These are phyloP conservation scores for Lecanicillium sp. DNA, from an alignment of 2,329 filamentous ascomycete genomes.

Conservation along the genomic window DNA sequence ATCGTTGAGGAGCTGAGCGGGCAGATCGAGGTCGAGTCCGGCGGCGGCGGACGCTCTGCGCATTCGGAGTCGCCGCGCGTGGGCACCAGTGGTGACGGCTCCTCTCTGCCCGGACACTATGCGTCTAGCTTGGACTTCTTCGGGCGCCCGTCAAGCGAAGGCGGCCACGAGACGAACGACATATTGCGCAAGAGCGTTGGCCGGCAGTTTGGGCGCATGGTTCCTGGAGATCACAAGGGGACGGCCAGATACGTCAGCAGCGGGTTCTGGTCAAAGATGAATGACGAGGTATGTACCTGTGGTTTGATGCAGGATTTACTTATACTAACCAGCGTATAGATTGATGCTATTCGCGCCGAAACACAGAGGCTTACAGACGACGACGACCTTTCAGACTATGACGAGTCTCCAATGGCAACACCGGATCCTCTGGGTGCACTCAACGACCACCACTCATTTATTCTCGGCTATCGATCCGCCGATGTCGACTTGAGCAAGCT, in stretches of 20 bases:
- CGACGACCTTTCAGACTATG: conserved; percentile 50
- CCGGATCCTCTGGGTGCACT: conserved; percentile 25
- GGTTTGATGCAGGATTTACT: background rate
- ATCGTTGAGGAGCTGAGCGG: conserved; percentile 66
- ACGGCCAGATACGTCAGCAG: conserved; percentile 70
- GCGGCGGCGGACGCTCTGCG: conserved; percentile 22
- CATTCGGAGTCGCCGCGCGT: conserved; percentile 18
- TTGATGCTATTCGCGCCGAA: conserved; percentile 41
- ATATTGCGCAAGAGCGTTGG: conserved; percentile 22
- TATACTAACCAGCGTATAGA: conserved; percentile 18
- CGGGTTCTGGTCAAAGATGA: conserved; percentile 70
- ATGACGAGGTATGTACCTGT: conserved; percentile 53
- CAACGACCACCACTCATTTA: conserved; percentile 61
- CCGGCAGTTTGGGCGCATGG: conserved; percentile 59
- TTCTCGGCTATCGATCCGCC: conserved; percentile 67
- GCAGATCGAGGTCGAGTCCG: conserved; percentile 52
- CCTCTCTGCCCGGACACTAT: background rate
- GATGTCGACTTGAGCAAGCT: conserved; percentile 59
- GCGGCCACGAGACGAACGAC: conserved; percentile 22
- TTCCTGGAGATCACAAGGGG: conserved; percentile 62
- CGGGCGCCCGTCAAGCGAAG: conserved; percentile 2
- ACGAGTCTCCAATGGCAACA: conserved; percentile 47
- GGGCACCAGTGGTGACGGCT: background rate
- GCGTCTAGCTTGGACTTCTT: conserved; percentile 13
- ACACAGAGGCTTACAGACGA: conserved; percentile 41